Percentiles rank a stretch among this genome's conserved stretches.
These are phyloP conservation scores for Alternaria postmessia DNA, from an alignment of 2,329 filamentous ascomycete species.

Conservation along the genomic window DNA sequence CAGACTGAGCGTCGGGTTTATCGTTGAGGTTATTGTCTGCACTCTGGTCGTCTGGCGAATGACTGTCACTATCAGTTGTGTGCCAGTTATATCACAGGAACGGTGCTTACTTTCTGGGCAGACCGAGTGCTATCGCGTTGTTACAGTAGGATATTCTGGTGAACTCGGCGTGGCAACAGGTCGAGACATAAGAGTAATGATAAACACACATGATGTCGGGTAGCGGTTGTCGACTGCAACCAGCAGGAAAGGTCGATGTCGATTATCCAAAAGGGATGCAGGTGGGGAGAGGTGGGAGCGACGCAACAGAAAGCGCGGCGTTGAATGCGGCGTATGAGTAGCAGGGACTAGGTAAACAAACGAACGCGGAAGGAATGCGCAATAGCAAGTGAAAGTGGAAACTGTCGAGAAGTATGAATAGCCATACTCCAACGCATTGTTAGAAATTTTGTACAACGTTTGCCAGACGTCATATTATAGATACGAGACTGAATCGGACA, in stretches of 20 bases:
- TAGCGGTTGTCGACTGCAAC: constrained; percentile 15
- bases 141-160: constrained; percentile 44
- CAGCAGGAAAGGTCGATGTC: constrained; percentile 17
- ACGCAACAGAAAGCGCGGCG: constrained; percentile 3
- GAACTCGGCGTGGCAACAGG: constrained; percentile 45
- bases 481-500: not conserved
- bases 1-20: constrained; percentile 4
- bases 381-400: constrained; percentile 8
- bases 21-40: constrained; percentile 13
- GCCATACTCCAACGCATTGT: not conserved
- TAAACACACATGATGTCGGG: constrained; percentile 46
- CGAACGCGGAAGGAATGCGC: constrained; percentile 12
- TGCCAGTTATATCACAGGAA: not conserved
- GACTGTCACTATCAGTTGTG: constrained; percentile 28
- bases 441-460: not conserved
- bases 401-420: not conserved
- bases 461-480: not conserved
- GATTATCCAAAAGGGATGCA: constrained; percentile 4
- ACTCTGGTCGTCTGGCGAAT: constrained; percentile 20
- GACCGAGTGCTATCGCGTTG: constrained; percentile 31
- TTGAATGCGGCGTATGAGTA: not conserved
- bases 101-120: constrained; percentile 28
- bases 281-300: constrained; percentile 8
- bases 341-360: constrained; percentile 11
- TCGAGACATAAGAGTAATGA: constrained; percentile 43